Conservation (phyloP, 495 filamentous ascomycete genomes). For the Lasiosphaeria ovina region DNA sequence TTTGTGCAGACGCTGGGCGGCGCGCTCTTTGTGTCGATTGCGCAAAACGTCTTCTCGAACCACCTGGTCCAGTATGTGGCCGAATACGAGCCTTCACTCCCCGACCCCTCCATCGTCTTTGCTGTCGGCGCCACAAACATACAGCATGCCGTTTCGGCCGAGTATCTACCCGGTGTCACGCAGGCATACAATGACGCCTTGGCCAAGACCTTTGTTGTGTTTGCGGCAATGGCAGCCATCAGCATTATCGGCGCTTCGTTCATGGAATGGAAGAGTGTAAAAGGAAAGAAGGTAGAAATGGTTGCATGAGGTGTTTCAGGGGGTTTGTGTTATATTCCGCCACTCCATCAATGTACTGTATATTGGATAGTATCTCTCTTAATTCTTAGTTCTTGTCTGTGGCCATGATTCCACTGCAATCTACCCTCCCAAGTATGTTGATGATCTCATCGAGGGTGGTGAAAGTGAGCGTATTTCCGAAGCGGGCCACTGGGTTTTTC, state of each 20-base stretch:
- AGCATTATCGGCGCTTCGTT: conserved; percentile 59
- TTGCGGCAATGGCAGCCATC: conserved; percentile 59
- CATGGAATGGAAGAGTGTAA: conserved; percentile 79
- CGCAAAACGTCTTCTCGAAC: conserved; percentile 76
- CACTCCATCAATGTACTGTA: too few species aligned
- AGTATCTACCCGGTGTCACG: conserved; percentile 54
- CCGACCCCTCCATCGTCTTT: conserved; percentile 52
- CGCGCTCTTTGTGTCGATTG: conserved; percentile 71
- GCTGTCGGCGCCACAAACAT: conserved; percentile 67
- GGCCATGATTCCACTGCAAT: too few species aligned
- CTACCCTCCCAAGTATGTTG: too few species aligned
- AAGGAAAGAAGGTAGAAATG: conserved; percentile 75
- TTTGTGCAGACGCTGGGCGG: conserved; percentile 73
- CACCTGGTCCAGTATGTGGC: conserved; percentile 58
- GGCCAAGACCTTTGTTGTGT: conserved; percentile 65
- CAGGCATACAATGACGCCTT: conserved; percentile 70
- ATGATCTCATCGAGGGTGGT: too few species aligned
- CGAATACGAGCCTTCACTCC: conserved; percentile 44
- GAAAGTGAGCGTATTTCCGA: too few species aligned
- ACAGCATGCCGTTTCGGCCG: conserved; percentile 43
- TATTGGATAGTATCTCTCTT: too few species aligned
- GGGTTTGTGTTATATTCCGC: background rate
- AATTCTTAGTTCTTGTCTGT: too few species aligned
- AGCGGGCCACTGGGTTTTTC: too few species aligned
- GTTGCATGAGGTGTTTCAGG: conserved; percentile 38